Percentiles rank a stretch among this genome's conserved stretches.
Conservation (phyloP, 495 filamentous ascomycete species). For the Annulohypoxylon maeteangense region DNA sequence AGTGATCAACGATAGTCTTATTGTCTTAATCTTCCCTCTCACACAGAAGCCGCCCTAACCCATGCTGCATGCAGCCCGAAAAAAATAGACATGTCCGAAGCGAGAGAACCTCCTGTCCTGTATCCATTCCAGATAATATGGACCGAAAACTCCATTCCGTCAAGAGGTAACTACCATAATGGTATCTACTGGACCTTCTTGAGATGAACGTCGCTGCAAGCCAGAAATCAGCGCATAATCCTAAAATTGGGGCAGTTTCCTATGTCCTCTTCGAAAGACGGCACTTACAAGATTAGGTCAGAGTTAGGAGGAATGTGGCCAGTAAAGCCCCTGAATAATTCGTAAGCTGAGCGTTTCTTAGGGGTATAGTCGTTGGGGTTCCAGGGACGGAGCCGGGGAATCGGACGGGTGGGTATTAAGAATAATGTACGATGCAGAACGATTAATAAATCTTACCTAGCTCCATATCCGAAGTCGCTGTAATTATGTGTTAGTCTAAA, state of each 20-base stretch:
- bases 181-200: conserved; percentile 55
- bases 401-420: conserved; percentile 1
- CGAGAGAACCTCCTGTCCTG: conserved; percentile 35
- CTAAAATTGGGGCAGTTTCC: not conserved
- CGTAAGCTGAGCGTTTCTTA: conserved; percentile 41
- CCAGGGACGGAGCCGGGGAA: not conserved
- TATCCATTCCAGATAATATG: conserved; percentile 21
- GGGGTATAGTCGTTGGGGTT: conserved; percentile 1
- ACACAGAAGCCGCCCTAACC: conserved; percentile 33
- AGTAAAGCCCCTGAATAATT: conserved; percentile 67
- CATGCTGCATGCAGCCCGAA: conserved; percentile 24
- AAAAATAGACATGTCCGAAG: conserved; percentile 28
- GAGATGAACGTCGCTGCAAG: conserved; percentile 63
- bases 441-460: conserved; percentile 62
- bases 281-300: conserved; percentile 67
- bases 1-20: conserved; percentile 42
- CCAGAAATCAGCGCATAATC: conserved; percentile 15
- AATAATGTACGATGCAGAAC: not conserved
- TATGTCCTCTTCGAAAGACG: conserved; percentile 5
- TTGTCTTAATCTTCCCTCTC: conserved; percentile 40
- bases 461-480: conserved; percentile 83
- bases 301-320: conserved; percentile 67
- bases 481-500: conserved; percentile 34
- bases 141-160: conserved; percentile 12
- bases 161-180: not conserved